Evolutionary conservation across 768 basidiomycete species (phyloP).

Genomic region (Macrolepiota fuliginosa): DNA sequence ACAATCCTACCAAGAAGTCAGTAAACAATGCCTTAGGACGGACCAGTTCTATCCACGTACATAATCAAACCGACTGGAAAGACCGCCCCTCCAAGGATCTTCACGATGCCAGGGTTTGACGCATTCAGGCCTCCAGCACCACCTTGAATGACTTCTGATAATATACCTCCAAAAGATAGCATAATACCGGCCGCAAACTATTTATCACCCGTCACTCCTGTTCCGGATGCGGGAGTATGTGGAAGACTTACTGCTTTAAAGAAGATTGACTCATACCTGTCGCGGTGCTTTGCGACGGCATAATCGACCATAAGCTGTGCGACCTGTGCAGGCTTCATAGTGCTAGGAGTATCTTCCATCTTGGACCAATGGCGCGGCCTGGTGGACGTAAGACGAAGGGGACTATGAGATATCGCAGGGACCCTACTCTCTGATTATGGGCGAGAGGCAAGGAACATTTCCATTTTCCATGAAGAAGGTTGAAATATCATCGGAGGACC

Average conservation of each 20-base stretch:
- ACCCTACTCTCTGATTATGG: background rate
- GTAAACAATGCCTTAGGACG: background rate
- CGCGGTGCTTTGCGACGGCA: slow-evolving; percentile 61
- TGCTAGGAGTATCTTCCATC: slow-evolving; percentile 26
- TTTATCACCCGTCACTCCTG: background rate
- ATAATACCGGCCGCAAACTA: slow-evolving; percentile 70
- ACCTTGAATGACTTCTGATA: slow-evolving; percentile 58
- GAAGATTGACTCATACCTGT: slow-evolving; percentile 58
- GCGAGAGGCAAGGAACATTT: background rate
- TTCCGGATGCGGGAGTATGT: background rate
- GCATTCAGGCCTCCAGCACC: slow-evolving; percentile 50
- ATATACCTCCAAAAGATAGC: slow-evolving; percentile 71
- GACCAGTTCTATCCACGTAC: slow-evolving; percentile 31
- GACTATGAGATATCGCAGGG: background rate
- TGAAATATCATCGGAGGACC: background rate
- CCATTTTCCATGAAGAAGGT: background rate
- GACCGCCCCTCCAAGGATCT: slow-evolving; percentile 62
- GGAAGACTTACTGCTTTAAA: slow-evolving; percentile 60
- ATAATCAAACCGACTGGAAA: slow-evolving; percentile 80
- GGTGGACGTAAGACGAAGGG: background rate
- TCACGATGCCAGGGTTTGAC: slow-evolving; percentile 66
- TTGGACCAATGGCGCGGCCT: slow-evolving; percentile 12
- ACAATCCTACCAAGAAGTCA: slow-evolving; percentile 51
- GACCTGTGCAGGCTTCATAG: slow-evolving; percentile 58
- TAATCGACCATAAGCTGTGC: slow-evolving; percentile 53